phyloP scores from a whole-genome alignment of 805 yeast genomes.

The Nakazawaea populi region DNA sequence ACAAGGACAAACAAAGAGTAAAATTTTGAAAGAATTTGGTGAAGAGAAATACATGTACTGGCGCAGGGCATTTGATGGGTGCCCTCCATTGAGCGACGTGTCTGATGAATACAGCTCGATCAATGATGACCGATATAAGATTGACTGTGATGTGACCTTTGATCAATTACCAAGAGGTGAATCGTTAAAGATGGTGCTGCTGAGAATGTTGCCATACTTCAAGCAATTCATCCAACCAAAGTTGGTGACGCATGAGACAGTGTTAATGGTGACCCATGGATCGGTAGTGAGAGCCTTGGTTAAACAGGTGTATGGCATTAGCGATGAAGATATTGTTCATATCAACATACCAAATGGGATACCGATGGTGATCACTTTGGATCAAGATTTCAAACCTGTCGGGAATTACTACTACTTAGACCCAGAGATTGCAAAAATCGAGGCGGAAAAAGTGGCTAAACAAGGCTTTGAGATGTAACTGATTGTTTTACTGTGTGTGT shows the following conservation, averaged over 20 bases:
- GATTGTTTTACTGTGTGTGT: background rate
- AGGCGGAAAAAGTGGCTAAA: conserved; percentile 73
- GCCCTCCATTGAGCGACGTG: conserved; percentile 46
- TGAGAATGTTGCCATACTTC: conserved; percentile 59
- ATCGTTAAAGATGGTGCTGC: conserved; percentile 66
- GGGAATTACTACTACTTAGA: conserved; percentile 65
- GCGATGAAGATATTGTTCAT: conserved; percentile 63
- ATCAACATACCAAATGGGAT: conserved; percentile 82
- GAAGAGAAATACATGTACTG: conserved; percentile 68
- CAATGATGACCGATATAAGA: conserved; percentile 34
- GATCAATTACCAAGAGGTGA: conserved; percentile 64
- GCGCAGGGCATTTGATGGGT: conserved; percentile 75
- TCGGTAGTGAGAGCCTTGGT: conserved; percentile 73
- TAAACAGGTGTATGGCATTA: conserved; percentile 58
- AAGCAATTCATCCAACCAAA: conserved; percentile 44
- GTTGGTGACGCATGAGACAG: conserved; percentile 45
- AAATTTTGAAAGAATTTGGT: conserved; percentile 60
- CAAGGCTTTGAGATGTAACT: conserved; percentile 47
- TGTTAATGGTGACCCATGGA: conserved; percentile 75
- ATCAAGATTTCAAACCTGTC: conserved; percentile 41
- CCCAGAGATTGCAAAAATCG: conserved; percentile 72
- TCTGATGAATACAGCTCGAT: conserved; percentile 31
- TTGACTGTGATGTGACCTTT: conserved; percentile 36
- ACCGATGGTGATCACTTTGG: conserved; percentile 65
- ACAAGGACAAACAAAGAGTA: conserved; percentile 73